Base-by-base conservation (phyloP, 2,329 filamentous ascomycete genomes). In the Fusarium odoratissimum region DNA sequence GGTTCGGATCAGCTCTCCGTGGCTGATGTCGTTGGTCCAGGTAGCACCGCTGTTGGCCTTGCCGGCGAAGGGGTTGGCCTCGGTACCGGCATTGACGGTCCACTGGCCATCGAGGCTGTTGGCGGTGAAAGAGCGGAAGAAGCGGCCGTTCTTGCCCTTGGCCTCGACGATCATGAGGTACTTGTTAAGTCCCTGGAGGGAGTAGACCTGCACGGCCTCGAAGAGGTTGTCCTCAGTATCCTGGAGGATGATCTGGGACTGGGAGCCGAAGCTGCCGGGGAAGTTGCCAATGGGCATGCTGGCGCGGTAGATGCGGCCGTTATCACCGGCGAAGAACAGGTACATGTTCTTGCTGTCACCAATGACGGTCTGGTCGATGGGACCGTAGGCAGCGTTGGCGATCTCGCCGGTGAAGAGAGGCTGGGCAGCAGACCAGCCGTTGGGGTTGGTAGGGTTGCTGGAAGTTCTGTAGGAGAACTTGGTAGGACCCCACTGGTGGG, bases 151-250 rank as follows among this genome's bases (percentile, higher is more conserved):
- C 1, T 79, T 41, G 2, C 90, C 90, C 46, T 88, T 87, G 0
- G 88, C 84, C 79, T 92, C 91, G 38, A 92, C 89, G n/a, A 92
- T 86, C 88, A 92, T 91, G 62, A 92, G 86, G 80, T 92, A 92
- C 71, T 86, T 80, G 71, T 83, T 83, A 73, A 86, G 83, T 33
- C 87, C 88, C 37, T 84, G 49, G 64, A 92, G 75, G 4, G 85
- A 90, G 82, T 92, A 92, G 48, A 92, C 90, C 75, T 92, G 87
- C 0, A 91, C 89, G 0, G 90, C 90, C 76, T 92, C 91, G 78
- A 92, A 92, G 2, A 92, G 83, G 76, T 90, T 88, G 77, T 88
- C 84, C 19, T 63, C 82, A 4, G 84, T 81, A 78, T 90, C 90
- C 80, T 86, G n/a, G 3, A 67, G 6, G 49, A 67, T 0, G 52